Evolutionary conservation across 164 flowering plant species (phyloP), one percentile per base, ranked within the genome.

Genomic region (Liquidambar formosana): DNA sequence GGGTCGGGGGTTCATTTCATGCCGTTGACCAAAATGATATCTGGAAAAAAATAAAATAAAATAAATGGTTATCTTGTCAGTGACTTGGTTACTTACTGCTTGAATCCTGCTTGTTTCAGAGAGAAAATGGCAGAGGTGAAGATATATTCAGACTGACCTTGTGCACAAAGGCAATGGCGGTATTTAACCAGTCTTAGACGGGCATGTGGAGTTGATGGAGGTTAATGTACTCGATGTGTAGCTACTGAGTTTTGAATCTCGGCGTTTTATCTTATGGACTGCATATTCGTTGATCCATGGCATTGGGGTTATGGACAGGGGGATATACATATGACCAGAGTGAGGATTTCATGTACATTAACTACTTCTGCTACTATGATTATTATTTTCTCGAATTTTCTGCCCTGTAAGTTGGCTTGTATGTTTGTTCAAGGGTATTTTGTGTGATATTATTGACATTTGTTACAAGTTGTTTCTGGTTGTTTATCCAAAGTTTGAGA

Each of bases 91-190:
- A 22, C 47, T 63, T 3, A 58, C 21, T 18, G 38, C 18, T 67
- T 44, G 23, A 15, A 27, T 48, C 44, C 18, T 71, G 45, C 19
- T 54, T 70, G 58, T 71, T 83, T 57, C 97, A 91, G 97, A 86
- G 77, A 83, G 83, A 69, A 89, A 82, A 76, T 88, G 97, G 94
- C 89, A 71, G 69, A 83, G 93, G 76, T 91, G 86, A 88, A 48
- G 65, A 58, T 64, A 57, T 52, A 11, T 57, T 22, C 27, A 23
- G 15, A 49, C 48, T n/a, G 15, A 16, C 18, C 13, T 38, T 15
- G 5, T 9, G 19, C 72, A 51, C 8, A 57, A n/a, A n/a, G 25
- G 28, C 27, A 5, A 26, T 19, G 22, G 15, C 8, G 56, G 67
- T 27, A 54, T 57, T 27, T 27, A 41, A 21, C 38, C 59, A 8